These are phyloP conservation scores for Pichia sorboxylosa DNA, from an alignment of 1,139 yeast species.

Conservation along the genomic window DNA sequence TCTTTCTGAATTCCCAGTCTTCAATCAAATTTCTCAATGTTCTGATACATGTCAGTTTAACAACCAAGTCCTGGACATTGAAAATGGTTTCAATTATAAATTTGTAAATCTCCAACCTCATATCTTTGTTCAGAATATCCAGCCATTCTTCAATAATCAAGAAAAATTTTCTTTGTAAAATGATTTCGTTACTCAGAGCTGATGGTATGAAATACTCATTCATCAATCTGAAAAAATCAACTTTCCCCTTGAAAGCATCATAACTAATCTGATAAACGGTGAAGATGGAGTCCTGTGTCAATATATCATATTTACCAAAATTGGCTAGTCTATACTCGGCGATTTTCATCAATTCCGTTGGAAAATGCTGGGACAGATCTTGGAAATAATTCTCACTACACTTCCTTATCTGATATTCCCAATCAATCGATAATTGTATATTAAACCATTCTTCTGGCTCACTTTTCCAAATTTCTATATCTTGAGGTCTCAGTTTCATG, in stretches of 20 bases:
- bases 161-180: slow-evolving; percentile 70
- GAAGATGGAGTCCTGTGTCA: slow-evolving; percentile 63
- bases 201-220: slow-evolving; percentile 40
- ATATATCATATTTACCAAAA: slow-evolving; percentile 3
- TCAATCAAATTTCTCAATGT: slow-evolving; percentile 59
- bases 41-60: slow-evolving; percentile 63
- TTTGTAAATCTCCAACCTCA: slow-evolving; percentile 49
- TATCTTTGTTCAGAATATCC: slow-evolving; percentile 47
- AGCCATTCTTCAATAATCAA: slow-evolving; percentile 75
- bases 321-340: slow-evolving; percentile 45
- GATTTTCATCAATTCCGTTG: slow-evolving; percentile 47
- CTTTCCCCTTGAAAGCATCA: slow-evolving; percentile 47
- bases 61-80: slow-evolving; percentile 53
- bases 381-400: slow-evolving; percentile 82
- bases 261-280: slow-evolving; percentile 76
- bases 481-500: slow-evolving; percentile 59
- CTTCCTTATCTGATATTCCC: slow-evolving; percentile 78
- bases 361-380: slow-evolving; percentile 57
- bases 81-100: slow-evolving; percentile 34
- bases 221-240: slow-evolving; percentile 42
- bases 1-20: slow-evolving; percentile 76
- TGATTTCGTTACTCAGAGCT: slow-evolving; percentile 36
- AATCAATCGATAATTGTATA: slow-evolving; percentile 65
- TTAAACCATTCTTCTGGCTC: slow-evolving; percentile 93
- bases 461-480: slow-evolving; percentile 65